Evolutionary conservation across 1,139 yeast species (phyloP).

Genomic region (Yamadazyma diddensiae): DNA sequence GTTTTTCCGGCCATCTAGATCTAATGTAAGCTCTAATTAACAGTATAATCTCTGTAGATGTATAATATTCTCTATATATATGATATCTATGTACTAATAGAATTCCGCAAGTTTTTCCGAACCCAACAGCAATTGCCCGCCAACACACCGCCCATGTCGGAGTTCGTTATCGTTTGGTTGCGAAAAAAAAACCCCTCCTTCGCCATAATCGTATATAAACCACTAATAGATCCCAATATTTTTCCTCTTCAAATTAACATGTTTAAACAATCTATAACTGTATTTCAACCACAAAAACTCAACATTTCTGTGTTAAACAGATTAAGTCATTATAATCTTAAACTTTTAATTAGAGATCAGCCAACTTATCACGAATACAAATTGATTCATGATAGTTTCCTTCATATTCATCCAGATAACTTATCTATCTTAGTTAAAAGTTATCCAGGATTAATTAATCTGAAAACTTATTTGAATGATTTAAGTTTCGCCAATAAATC

Average conservation of each 20-base stretch:
- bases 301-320: conserved; percentile 11
- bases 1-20: background rate
- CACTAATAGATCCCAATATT: background rate
- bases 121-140: background rate
- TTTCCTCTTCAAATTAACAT: conserved; percentile 4
- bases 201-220: conserved; percentile 4
- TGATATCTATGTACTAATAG: no score
- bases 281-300: conserved; percentile 14
- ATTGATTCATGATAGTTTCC: conserved; percentile 33
- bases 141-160: conserved; percentile 1
- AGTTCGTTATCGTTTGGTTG: conserved; percentile 5
- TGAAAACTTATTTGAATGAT: conserved; percentile 20
- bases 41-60: no score
- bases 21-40: no score
- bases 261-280: conserved; percentile 16
- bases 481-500: conserved; percentile 18
- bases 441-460: conserved; percentile 17
- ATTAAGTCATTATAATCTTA: conserved; percentile 13
- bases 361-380: conserved; percentile 27
- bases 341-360: conserved; percentile 11
- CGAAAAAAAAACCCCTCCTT: conserved; percentile 7
- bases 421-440: conserved; percentile 25
- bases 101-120: no score
- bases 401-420: conserved; percentile 47
- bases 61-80: no score